Percentiles rank a stretch among this genome's conserved stretches.
These are phyloP conservation scores for Fusarium incarnatum DNA, from an alignment of 2,329 filamentous ascomycete species.

Conservation along the genomic window DNA sequence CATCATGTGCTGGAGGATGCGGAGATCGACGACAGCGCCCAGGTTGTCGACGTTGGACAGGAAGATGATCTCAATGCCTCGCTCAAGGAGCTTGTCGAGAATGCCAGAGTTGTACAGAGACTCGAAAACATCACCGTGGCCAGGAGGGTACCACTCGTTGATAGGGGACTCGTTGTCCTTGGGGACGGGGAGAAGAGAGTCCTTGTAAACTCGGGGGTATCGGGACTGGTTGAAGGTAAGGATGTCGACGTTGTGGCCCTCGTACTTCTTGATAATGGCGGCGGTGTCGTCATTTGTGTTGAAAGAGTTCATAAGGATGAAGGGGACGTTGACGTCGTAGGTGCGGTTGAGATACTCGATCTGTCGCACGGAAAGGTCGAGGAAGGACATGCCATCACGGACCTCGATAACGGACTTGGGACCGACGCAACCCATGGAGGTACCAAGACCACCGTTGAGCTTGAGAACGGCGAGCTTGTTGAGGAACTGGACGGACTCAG, in stretches of 20 bases:
- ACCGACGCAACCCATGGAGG: constrained; percentile 98
- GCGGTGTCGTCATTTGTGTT: constrained; percentile 99
- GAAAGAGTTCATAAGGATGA: constrained; percentile 99
- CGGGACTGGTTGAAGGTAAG: constrained; percentile 99
- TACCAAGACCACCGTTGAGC: constrained; percentile 99
- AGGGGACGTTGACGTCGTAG: constrained; percentile 96
- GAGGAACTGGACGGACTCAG: constrained; percentile 91
- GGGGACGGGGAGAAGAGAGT: constrained; percentile 94
- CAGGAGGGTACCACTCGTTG: constrained; percentile 98
- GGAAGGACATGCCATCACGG: constrained; percentile 99
- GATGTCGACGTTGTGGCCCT: constrained; percentile 99
- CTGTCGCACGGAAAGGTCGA: constrained; percentile 97
- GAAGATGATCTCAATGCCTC: constrained; percentile 98
- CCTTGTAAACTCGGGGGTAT: constrained; percentile 98
- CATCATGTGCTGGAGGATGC: constrained; percentile 99
- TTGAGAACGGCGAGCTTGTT: constrained; percentile 98
- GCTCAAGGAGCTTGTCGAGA: constrained; percentile 93
- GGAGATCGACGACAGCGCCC: constrained; percentile 95
- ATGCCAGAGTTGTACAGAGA: constrained; percentile 99
- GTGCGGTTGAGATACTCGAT: constrained; percentile 99
- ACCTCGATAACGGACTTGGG: constrained; percentile 99
- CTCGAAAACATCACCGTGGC: constrained; percentile 99
- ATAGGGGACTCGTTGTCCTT: constrained; percentile 89
- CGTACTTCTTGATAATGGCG: constrained; percentile 99
- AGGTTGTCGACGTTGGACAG: constrained; percentile 99